Evolutionary conservation across 768 basidiomycete species (phyloP), one percentile per base, ranked within the genome.

Genomic region (Leccinum imitatum): DNA sequence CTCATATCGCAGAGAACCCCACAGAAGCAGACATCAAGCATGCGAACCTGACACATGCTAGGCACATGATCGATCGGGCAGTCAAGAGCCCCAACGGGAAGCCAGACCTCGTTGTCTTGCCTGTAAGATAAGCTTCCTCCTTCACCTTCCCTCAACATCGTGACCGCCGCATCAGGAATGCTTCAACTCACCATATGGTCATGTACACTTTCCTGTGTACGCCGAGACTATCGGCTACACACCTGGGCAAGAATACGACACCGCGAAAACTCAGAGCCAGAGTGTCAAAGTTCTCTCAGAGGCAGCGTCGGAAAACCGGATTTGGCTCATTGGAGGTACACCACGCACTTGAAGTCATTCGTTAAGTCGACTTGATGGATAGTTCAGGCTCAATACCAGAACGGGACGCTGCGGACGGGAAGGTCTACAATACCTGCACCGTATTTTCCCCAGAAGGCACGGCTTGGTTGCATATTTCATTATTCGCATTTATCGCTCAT

Each of bases 251-350:
- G 71, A 77, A 9, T 94, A 89, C 65, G 82, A 91, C 60, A 67
- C 81, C 5, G 70, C 73, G 0, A 74, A 76, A 51, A 83, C 84
- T 35, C 67, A 77, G 65, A 93, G 93, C 63, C 88, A 90, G 69
- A 91, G 87, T 54, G 84, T 98, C 56, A 86, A 80, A 72, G 87
- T 90, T 83, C 82, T 99, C 53, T 91, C 93, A 37, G 77, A 80
- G 31, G 85, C 82, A 53, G 97, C 97, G 0, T 92, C 86, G 71
- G 84, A 91, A 69, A 78, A 84, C 31, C 83, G 80, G 6, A 79
- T 87, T 13, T 98, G 95, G 95, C 77, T 99, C n/a, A 84, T 99
- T 66, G 97, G 95, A 74, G 97, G 96, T 89, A 67, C 58, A 67
- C 25, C 52, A n/a, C 37, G 30, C 46, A 35, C 15, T 50, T 14